phyloP scores from a whole-genome alignment of 225 moss, liverwort and hornwort genomes.

The Physcomitrellopsis africana region DNA sequence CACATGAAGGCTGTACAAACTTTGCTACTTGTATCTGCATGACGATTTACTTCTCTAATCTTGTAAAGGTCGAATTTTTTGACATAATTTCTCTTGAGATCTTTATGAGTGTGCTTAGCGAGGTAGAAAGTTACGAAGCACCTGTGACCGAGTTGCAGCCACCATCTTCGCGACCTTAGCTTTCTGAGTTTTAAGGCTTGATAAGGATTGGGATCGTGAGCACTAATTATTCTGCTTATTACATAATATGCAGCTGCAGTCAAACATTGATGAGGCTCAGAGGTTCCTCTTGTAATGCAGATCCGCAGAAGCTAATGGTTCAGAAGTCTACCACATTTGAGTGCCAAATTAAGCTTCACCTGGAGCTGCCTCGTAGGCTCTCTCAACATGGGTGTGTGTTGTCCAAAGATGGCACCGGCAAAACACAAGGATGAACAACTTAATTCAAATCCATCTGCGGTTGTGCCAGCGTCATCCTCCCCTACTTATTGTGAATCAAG shows the following conservation, averaged over 20 bases:
- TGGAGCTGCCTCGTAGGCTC: slow-evolving; percentile 20
- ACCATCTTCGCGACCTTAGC: background rate
- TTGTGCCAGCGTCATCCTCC: slow-evolving; percentile 54
- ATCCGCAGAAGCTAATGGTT: slow-evolving; percentile 33
- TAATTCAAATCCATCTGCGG: slow-evolving; percentile 52
- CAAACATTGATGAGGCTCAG: slow-evolving; percentile 10
- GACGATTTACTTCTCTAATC: background rate
- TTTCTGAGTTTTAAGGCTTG: slow-evolving; percentile 5
- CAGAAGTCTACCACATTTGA: slow-evolving; percentile 16
- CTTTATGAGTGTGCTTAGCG: background rate
- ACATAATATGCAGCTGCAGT: slow-evolving; percentile 6
- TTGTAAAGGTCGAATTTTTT: slow-evolving; percentile 3
- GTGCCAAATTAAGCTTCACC: slow-evolving; percentile 15
- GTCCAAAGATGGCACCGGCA: slow-evolving; percentile 30
- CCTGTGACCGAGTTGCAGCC: background rate
- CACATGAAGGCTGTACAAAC: slow-evolving; percentile 7
- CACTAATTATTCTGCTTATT: background rate
- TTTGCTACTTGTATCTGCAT: background rate
- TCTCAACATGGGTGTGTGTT: slow-evolving; percentile 51
- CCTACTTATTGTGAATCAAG: slow-evolving; percentile 43
- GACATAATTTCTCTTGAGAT: slow-evolving; percentile 6
- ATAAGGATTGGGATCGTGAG: background rate
- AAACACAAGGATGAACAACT: slow-evolving; percentile 46
- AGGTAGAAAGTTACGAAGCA: background rate
- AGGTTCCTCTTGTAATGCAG: slow-evolving; percentile 25